These are phyloP conservation scores for Aspergillaceae sp. DNA, from an alignment of 2,329 filamentous ascomycete species.

Conservation along the genomic window DNA sequence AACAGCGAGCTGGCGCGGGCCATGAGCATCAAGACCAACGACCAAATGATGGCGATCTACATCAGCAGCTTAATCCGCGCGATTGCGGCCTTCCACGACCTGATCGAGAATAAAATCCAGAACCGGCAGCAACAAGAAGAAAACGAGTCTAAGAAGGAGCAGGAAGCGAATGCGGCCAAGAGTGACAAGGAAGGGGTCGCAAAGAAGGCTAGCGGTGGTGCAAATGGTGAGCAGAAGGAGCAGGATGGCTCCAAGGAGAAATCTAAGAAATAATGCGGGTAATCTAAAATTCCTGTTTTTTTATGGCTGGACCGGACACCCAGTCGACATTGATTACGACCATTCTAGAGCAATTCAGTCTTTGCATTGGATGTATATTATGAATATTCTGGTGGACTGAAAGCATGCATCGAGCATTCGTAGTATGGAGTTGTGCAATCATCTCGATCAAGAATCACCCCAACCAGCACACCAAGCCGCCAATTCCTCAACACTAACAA, in stretches of 20 bases:
- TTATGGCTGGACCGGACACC: not conserved
- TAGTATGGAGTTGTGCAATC: slow-evolving; percentile 2
- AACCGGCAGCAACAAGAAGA: slow-evolving; percentile 96
- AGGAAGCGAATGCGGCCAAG: slow-evolving; percentile 53
- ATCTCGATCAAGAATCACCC: slow-evolving; percentile 17
- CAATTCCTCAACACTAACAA: slow-evolving; percentile 56
- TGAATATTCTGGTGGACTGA: slow-evolving; percentile 8
- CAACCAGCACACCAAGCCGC: slow-evolving; percentile 57
- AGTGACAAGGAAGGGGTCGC: slow-evolving; percentile 54
- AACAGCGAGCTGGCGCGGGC: slow-evolving; percentile 86
- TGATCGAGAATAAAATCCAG: slow-evolving; percentile 99
- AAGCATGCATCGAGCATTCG: no score
- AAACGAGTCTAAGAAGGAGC: slow-evolving; percentile 72
- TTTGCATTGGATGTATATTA: slow-evolving; percentile 20
- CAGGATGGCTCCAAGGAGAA: slow-evolving; percentile 51
- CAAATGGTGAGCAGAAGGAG: slow-evolving; percentile 48
- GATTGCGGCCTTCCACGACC: slow-evolving; percentile 96
- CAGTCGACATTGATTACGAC: slow-evolving; percentile 8
- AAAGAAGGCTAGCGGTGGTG: slow-evolving; percentile 41
- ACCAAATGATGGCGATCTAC: slow-evolving; percentile 98
- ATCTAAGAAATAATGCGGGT: slow-evolving; percentile 29
- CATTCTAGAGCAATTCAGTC: slow-evolving; percentile 16
- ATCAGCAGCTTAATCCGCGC: slow-evolving; percentile 92
- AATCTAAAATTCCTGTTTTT: not conserved
- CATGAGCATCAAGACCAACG: slow-evolving; percentile 98